Conservation (phyloP, 139 green algal species). For the Gonium pectorale region DNA sequence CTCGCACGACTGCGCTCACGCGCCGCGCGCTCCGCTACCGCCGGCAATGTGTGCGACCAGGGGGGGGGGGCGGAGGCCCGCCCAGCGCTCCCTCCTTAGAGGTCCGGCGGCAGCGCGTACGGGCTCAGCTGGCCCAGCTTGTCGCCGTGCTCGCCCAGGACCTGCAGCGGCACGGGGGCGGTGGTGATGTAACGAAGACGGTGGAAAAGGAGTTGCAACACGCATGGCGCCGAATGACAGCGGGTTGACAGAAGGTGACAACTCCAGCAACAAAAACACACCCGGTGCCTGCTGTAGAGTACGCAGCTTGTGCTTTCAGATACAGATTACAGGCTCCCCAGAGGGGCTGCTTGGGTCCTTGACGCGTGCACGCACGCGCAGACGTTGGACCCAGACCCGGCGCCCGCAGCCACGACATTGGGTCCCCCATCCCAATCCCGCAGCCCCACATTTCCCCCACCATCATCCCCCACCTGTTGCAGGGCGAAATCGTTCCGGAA, state of each 20-base stretch:
- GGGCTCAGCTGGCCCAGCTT: constrained; percentile 64
- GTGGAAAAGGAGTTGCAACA: neutral
- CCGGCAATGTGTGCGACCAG: too few species aligned
- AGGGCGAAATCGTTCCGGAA: constrained; percentile 83
- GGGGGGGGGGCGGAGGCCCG: too few species aligned
- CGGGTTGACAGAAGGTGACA: too few species aligned
- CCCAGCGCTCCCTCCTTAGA: neutral
- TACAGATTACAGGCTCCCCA: neutral
- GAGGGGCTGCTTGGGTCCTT: neutral
- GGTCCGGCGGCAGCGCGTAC: constrained; percentile 64
- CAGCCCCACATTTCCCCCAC: neutral
- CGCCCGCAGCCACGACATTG: too few species aligned
- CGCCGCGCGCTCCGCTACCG: too few species aligned
- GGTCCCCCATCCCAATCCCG: neutral
- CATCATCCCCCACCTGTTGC: constrained; percentile 53
- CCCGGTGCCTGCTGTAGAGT: too few species aligned
- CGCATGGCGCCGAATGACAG: too few species aligned
- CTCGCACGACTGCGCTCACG: too few species aligned
- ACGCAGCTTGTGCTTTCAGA: neutral
- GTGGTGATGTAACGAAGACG: neutral
- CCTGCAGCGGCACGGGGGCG: constrained; percentile 5
- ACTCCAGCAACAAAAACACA: too few species aligned
- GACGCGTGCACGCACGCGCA: too few species aligned
- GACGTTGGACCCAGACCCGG: too few species aligned
- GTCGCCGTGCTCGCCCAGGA: constrained; percentile 52